Conservation (phyloP, 495 filamentous ascomycete genomes). For the Neurospora hispaniola region DNA sequence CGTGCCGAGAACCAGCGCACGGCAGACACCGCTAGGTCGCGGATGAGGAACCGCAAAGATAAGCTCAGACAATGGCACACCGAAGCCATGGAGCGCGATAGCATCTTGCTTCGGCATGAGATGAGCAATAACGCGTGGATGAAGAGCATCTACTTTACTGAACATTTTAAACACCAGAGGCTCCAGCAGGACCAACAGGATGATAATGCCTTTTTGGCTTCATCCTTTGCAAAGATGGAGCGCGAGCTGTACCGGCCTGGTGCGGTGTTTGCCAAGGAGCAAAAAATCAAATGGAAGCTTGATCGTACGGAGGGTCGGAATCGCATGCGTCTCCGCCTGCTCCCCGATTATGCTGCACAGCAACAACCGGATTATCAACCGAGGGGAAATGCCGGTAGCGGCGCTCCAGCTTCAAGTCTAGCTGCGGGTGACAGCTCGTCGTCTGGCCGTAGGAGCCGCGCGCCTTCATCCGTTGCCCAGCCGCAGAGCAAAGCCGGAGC, state of each 20-base stretch:
- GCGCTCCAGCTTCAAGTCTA: conserved; percentile 18
- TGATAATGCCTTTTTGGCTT: conserved; percentile 60
- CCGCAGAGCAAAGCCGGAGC: conserved; percentile 4
- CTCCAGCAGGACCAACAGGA: conserved; percentile 87
- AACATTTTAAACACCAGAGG: conserved; percentile 83
- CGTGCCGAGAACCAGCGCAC: conserved; percentile 65
- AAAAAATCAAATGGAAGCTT: conserved; percentile 69
- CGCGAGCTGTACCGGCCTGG: conserved; percentile 63
- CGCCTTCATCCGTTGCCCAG: conserved; percentile 29
- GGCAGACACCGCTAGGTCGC: conserved; percentile 54
- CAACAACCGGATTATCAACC: conserved; percentile 71
- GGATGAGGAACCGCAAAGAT: conserved; percentile 67
- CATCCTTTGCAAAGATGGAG: conserved; percentile 63
- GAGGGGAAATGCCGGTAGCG: conserved; percentile 49
- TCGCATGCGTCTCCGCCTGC: conserved; percentile 79
- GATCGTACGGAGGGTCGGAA: conserved; percentile 94
- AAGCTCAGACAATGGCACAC: conserved; percentile 66
- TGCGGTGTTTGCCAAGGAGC: conserved; percentile 60
- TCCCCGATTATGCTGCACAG: conserved; percentile 60
- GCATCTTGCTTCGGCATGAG: conserved; percentile 66
- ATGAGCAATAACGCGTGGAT: conserved; percentile 81
- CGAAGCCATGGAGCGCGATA: conserved; percentile 56
- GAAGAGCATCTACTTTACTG: conserved; percentile 84
- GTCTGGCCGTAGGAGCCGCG: conserved; percentile 11
- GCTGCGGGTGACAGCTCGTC: neutral